A percentile compares a stretch with the other conserved stretches of the same genome.
Evolutionary conservation across 2,329 filamentous ascomycete genomes (phyloP).

Genomic region (Pseudogymnoascus sp.): DNA sequence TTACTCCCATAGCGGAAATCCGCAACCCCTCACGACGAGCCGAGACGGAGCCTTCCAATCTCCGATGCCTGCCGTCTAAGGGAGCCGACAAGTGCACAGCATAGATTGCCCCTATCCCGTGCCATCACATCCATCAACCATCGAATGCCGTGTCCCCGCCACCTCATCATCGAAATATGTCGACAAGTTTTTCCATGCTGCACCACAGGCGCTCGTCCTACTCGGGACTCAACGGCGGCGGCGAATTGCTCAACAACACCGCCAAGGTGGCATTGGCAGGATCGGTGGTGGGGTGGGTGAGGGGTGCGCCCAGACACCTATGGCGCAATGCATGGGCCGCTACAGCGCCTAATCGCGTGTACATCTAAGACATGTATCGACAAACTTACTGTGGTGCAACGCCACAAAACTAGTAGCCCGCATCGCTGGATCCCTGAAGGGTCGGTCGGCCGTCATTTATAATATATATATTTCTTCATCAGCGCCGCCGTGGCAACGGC

Average conservation of each 20-base stretch:
- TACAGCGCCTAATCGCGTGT: conserved; percentile 7
- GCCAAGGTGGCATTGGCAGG: not conserved
- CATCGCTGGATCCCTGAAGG: conserved; percentile 3
- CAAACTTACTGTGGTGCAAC: not conserved
- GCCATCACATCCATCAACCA: not conserved
- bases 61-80: not conserved
- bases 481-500: not conserved
- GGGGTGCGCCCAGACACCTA: not conserved
- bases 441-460: not conserved
- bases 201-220: not conserved
- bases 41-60: not conserved
- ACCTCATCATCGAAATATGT: not conserved
- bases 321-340: conserved; percentile 1
- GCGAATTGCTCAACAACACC: conserved; percentile 3
- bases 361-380: conserved; percentile 3
- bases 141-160: conserved; percentile 2
- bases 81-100: not conserved
- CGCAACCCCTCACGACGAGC: not conserved
- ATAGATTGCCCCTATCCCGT: conserved; percentile 3
- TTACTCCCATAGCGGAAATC: not conserved
- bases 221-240: conserved; percentile 1
- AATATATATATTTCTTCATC: conserved; percentile 7
- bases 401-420: not conserved
- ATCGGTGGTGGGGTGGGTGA: not conserved
- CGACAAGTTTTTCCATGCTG: not conserved